Base-by-base conservation (phyloP, 257 asterid species). In the Eustoma russellianum region DNA sequence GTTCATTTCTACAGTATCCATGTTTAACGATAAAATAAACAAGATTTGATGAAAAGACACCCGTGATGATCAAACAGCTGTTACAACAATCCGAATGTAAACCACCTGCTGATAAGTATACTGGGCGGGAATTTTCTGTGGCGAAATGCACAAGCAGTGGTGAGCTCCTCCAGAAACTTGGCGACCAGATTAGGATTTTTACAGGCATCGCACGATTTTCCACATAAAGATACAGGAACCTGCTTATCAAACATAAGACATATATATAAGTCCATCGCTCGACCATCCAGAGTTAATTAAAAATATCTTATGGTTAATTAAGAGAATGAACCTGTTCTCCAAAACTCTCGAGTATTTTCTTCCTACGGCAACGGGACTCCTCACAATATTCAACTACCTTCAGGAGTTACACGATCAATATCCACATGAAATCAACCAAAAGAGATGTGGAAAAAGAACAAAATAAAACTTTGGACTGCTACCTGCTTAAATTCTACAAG, bases 311-410 rank as follows among this genome's bases (percentile, higher is more conserved):
- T 18, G 57, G 64, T 44, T 48, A 66, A 14, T 55, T 44, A 52
- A 53, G 13, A 52, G 48, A 45, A 43, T 46, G 47, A 44, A 87
- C 98, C 96, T 79, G 78, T 73, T 91, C 96, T 48, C 94, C 96
- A 67, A 91, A 91, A 79, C 84, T 70, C 68, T 77, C 83, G 53
- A 91, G 96, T 62, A 91, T 87, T 82, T 84, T 87, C 79, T 76
- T 91, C 67, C 98, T 84, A 66, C 96, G 95, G 66, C 98, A 91
- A 58, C 79, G 79, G 53, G 83, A 70, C 63, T 73, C 78, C 74
- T 91, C 94, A 55, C 96, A 91, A 64, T 83, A 91, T 65, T 82
- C 87, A 63, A 79, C 82, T 92, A 91, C 82, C 98, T 91, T 72
- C 52, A 71, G 60, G 68, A 50, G 67, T 53, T 41, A 62, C 4